phyloP scores from a whole-genome alignment of 768 basidiomycete species.

The Phylloporus sp. region DNA sequence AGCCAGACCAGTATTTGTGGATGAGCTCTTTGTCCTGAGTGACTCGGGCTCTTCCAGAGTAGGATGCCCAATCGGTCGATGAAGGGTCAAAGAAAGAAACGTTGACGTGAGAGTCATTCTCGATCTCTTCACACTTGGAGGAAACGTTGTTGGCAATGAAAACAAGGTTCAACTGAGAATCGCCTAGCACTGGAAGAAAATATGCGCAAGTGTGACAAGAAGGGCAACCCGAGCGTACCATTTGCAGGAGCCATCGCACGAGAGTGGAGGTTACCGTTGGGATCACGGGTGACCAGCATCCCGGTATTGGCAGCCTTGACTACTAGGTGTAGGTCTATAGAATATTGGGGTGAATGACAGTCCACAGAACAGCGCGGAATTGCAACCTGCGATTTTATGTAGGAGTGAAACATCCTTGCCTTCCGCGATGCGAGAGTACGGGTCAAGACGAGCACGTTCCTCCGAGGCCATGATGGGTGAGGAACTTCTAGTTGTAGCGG shows the following conservation, averaged over 20 bases:
- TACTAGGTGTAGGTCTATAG: constrained; percentile 57
- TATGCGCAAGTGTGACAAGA: background rate
- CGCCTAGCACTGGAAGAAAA: constrained; percentile 34
- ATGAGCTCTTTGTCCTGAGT: constrained; percentile 58
- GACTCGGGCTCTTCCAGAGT: constrained; percentile 66
- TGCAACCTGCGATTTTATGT: constrained; percentile 59
- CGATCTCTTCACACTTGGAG: constrained; percentile 71
- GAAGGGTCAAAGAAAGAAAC: constrained; percentile 68
- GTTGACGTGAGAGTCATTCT: constrained; percentile 74
- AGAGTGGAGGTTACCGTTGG: constrained; percentile 67
- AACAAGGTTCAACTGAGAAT: constrained; percentile 49
- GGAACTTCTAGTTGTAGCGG: background rate
- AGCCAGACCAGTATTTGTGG: constrained; percentile 57
- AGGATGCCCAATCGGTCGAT: constrained; percentile 76
- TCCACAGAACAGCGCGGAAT: background rate
- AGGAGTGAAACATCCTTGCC: constrained; percentile 50
- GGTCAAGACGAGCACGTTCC: constrained; percentile 50
- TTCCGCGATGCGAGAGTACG: constrained; percentile 64
- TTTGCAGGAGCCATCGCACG: constrained; percentile 75
- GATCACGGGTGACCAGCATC: constrained; percentile 73
- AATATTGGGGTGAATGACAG: background rate
- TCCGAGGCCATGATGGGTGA: constrained; percentile 19
- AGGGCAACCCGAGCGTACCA: constrained; percentile 37
- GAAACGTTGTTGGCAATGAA: constrained; percentile 74
- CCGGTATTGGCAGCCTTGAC: constrained; percentile 59